Conservation (phyloP, 2,329 filamentous ascomycete species). For the Aspergillus sp. region DNA sequence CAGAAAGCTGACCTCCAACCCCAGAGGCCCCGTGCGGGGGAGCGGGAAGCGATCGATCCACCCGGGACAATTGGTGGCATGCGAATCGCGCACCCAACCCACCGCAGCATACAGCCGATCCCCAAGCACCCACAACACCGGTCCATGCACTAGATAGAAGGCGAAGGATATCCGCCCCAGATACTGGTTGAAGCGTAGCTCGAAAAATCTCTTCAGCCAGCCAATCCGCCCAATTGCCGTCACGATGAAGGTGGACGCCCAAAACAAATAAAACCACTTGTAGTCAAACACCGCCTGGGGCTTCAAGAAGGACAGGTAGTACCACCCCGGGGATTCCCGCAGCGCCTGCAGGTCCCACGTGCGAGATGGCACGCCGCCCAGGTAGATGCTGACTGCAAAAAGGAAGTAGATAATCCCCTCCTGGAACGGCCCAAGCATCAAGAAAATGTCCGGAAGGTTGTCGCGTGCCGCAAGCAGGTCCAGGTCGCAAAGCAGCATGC, state of each 20-base stretch:
- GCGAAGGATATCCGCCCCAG: constrained; percentile 64
- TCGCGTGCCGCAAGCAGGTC: constrained; percentile 56
- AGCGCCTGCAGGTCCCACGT: constrained; percentile 53
- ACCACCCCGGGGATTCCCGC: constrained; percentile 60
- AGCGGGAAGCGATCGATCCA: constrained; percentile 62
- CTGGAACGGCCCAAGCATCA: constrained; percentile 51
- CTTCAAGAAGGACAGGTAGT: constrained; percentile 61
- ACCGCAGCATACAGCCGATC: constrained; percentile 65
- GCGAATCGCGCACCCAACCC: constrained; percentile 56
- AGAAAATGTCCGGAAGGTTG: constrained; percentile 55
- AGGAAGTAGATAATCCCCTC: constrained; percentile 55
- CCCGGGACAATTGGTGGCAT: constrained; percentile 53
- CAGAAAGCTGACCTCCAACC: constrained; percentile 63
- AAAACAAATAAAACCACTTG: constrained; percentile 70
- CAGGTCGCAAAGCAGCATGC: constrained; percentile 64
- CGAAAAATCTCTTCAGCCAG: constrained; percentile 61
- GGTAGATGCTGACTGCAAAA: constrained; percentile 55
- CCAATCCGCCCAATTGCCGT: constrained; percentile 58
- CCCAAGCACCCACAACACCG: constrained; percentile 60
- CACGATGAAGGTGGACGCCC: constrained; percentile 60
- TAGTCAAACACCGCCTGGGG: constrained; percentile 66
- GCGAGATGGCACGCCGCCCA: constrained; percentile 63
- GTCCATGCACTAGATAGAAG: constrained; percentile 66
- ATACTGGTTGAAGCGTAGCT: constrained; percentile 60
- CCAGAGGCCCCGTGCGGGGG: constrained; percentile 58